phyloP scores from a whole-genome alignment of 306 rosid genomes.

The Begonia fuchsioides region DNA sequence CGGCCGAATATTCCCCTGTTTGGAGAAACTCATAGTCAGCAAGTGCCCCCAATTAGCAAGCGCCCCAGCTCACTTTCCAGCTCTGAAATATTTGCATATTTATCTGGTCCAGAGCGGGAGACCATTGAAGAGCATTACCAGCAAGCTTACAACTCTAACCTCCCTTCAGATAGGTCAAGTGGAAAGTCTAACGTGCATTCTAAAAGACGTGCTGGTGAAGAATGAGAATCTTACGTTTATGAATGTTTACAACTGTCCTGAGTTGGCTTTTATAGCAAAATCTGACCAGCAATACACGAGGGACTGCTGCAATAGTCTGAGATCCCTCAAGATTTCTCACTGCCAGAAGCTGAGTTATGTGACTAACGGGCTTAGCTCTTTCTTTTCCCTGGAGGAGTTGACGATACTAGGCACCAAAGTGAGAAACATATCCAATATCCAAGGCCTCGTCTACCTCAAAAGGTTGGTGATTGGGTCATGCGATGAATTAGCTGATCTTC shows the following conservation, averaged over 20 bases:
- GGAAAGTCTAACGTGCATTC: neutral
- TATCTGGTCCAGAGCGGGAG: too few species aligned
- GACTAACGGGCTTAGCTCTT: too few species aligned
- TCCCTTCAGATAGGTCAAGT: too few species aligned
- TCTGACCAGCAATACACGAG: too few species aligned
- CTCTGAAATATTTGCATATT: neutral
- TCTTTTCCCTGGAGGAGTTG: too few species aligned
- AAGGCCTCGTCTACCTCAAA: neutral
- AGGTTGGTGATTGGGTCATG: neutral
- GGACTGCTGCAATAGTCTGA: too few species aligned
- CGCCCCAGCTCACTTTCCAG: constrained; percentile 2
- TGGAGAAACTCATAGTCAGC: constrained; percentile 6
- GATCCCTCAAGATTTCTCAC: too few species aligned
- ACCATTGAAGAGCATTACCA: too few species aligned
- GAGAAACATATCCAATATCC: constrained; percentile 3
- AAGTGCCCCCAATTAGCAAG: constrained; percentile 5
- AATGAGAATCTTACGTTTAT: neutral
- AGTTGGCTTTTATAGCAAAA: too few species aligned
- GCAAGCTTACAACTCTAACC: too few species aligned
- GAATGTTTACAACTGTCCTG: neutral
- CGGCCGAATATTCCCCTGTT: constrained; percentile 5
- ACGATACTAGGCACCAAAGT: neutral
- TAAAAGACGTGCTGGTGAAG: too few species aligned
- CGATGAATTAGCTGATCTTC: neutral
- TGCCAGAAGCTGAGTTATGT: too few species aligned